These are phyloP conservation scores for Xylaria longipes DNA, from an alignment of 495 filamentous ascomycete genomes.

Conservation along the genomic window DNA sequence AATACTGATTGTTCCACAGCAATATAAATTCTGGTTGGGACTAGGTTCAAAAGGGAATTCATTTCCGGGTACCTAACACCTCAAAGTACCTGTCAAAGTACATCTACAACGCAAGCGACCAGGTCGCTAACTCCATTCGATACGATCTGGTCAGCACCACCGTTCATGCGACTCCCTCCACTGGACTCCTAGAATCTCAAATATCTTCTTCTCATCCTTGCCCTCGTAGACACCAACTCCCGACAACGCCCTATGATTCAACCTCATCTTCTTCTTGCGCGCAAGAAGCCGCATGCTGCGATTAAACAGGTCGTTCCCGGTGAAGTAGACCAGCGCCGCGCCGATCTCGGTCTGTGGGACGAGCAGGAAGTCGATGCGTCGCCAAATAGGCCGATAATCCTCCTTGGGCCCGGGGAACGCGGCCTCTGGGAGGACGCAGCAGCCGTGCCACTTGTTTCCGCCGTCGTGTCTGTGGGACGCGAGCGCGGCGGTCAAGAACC, in stretches of 20 bases:
- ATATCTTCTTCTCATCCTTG: slow-evolving; percentile 80
- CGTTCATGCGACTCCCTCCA: slow-evolving; percentile 85
- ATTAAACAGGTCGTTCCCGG: slow-evolving; percentile 97
- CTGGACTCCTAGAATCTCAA: slow-evolving; percentile 83
- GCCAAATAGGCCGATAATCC: slow-evolving; percentile 60
- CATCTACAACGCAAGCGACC: not conserved
- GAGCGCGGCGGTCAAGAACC: slow-evolving; percentile 63
- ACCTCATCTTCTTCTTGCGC: slow-evolving; percentile 79
- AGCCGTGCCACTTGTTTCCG: slow-evolving; percentile 87
- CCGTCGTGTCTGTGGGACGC: slow-evolving; percentile 44
- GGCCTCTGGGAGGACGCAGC: slow-evolving; percentile 66
- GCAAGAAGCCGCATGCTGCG: slow-evolving; percentile 84
- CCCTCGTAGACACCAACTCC: slow-evolving; percentile 78
- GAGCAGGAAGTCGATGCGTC: slow-evolving; percentile 85
- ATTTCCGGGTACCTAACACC: not conserved
- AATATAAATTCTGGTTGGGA: not conserved
- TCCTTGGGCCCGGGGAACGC: slow-evolving; percentile 32
- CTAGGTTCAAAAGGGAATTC: not conserved
- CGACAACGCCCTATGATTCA: slow-evolving; percentile 89
- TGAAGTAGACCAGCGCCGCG: slow-evolving; percentile 93
- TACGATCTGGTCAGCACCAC: slow-evolving; percentile 64
- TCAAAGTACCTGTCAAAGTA: too few relatives aligned
- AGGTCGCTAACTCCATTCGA: not conserved
- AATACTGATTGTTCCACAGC: not conserved
- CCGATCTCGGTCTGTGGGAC: slow-evolving; percentile 84